Percentiles rank a stretch among this genome's conserved stretches.
phyloP scores from a whole-genome alignment of 768 basidiomycete species.

The Paxillus rubicundulus region DNA sequence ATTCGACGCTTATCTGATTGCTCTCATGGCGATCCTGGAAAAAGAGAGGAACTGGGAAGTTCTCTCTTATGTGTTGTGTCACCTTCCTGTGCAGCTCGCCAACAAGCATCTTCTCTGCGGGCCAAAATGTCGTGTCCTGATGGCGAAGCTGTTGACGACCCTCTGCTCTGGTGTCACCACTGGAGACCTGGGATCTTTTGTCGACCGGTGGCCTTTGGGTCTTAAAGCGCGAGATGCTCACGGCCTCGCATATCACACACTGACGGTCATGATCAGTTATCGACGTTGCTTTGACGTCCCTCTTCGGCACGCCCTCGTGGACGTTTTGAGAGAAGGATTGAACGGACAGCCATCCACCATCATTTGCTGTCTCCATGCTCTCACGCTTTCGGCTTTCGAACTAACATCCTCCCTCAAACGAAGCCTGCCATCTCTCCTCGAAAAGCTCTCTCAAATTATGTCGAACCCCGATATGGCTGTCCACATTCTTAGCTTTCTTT shows the following conservation, averaged over 20 bases:
- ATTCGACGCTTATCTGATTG: constrained; percentile 68
- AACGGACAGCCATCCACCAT: constrained; percentile 72
- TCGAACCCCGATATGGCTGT: constrained; percentile 89
- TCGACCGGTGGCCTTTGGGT: constrained; percentile 58
- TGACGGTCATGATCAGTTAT: constrained; percentile 88
- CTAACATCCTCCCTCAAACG: constrained; percentile 79
- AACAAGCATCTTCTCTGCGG: constrained; percentile 99
- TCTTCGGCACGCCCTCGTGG: constrained; percentile 66
- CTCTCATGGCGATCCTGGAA: constrained; percentile 63
- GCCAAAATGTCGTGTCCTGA: constrained; percentile 63
- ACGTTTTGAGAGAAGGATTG: constrained; percentile 67
- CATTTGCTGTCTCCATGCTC: constrained; percentile 86
- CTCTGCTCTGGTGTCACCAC: constrained; percentile 66
- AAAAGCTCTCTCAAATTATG: constrained; percentile 91
- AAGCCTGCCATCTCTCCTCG: constrained; percentile 74
- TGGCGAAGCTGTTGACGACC: constrained; percentile 59
- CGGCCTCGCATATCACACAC: constrained; percentile 80
- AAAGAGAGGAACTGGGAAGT: constrained; percentile 89
- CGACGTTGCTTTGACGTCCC: constrained; percentile 70
- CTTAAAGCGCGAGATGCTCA: constrained; percentile 81
- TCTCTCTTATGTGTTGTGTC: constrained; percentile 85
- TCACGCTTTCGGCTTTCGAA: constrained; percentile 87
- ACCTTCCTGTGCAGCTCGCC: constrained; percentile 84
- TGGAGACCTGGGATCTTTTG: constrained; percentile 52
- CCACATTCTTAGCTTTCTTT: constrained; percentile 92